Evolutionary conservation across 345 rosid species (phyloP).

Genomic region (Populus ilicifolia): DNA sequence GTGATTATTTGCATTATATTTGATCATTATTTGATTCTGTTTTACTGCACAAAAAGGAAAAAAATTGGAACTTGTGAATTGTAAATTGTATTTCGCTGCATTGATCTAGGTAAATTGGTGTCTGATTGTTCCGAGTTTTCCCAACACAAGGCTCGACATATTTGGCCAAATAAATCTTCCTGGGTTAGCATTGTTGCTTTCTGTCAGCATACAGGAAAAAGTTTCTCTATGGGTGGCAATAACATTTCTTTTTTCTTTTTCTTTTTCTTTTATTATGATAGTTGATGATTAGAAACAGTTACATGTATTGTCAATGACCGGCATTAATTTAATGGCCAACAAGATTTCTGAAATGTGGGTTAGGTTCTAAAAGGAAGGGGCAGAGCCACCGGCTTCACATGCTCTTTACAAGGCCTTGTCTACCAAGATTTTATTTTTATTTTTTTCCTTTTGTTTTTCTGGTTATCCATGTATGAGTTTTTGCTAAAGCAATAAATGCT

Average conservation of each 20-base stretch:
- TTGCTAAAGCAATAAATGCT: no score
- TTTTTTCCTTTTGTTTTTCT: no score
- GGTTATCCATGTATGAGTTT: no score
- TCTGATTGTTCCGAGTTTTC: no score
- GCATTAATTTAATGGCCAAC: neutral
- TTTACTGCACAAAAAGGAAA: no score
- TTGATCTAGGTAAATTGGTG: no score
- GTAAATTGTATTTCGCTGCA: no score
- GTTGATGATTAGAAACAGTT: neutral
- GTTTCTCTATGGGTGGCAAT: neutral
- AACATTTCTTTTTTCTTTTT: neutral
- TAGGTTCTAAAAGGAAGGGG: neutral
- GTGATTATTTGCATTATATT: no score
- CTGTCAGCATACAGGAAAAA: neutral
- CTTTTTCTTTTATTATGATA: neutral
- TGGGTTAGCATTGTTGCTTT: neutral
- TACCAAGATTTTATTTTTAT: neutral
- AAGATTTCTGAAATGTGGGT: neutral
- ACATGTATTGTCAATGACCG: neutral
- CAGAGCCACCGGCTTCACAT: neutral
- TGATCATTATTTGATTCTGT: no score
- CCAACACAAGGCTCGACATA: neutral
- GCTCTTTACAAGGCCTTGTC: slow-evolving; percentile 6
- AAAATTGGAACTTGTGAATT: no score
- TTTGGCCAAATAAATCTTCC: neutral